A percentile compares a stretch with the other conserved stretches of the same genome.
Conservation (phyloP, 352 stramenopile genomes). For the Globisporangium orthogonon region DNA sequence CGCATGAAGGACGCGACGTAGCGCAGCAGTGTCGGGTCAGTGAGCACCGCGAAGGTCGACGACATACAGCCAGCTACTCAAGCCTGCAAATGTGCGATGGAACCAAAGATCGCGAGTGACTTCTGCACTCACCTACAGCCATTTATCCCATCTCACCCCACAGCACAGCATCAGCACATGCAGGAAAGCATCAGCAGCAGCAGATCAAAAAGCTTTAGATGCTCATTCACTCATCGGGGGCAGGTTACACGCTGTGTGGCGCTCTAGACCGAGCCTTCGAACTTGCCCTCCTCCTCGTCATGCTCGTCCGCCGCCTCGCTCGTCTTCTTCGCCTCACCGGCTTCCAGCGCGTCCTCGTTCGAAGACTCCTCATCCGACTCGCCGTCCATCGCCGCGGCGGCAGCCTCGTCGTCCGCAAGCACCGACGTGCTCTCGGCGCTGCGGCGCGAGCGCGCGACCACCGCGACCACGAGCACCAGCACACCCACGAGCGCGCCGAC, state of each 20-base stretch:
- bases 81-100: background rate
- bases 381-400: constrained; percentile 27
- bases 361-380: constrained; percentile 26
- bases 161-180: no score
- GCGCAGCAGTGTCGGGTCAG: background rate
- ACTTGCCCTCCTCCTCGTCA: constrained; percentile 37
- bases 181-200: no score
- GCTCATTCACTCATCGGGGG: no score
- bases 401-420: constrained; percentile 27
- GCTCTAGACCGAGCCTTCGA: constrained; percentile 38
- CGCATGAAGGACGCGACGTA: constrained; percentile 1
- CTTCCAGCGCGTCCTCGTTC: constrained; percentile 28
- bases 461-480: constrained; percentile 12
- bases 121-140: no score
- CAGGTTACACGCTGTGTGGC: background rate
- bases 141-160: no score
- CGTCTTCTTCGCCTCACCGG: constrained; percentile 18
- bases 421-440: constrained; percentile 17
- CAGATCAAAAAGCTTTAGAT: no score
- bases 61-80: background rate
- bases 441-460: constrained; percentile 21
- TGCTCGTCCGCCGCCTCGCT: constrained; percentile 8
- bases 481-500: constrained; percentile 14
- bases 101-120: background rate
- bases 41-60: constrained; percentile 5